Evolutionary conservation across 2,329 filamentous ascomycete genomes (phyloP), one percentile per base, ranked within the genome.

Genomic region (Cercospora canescens): DNA sequence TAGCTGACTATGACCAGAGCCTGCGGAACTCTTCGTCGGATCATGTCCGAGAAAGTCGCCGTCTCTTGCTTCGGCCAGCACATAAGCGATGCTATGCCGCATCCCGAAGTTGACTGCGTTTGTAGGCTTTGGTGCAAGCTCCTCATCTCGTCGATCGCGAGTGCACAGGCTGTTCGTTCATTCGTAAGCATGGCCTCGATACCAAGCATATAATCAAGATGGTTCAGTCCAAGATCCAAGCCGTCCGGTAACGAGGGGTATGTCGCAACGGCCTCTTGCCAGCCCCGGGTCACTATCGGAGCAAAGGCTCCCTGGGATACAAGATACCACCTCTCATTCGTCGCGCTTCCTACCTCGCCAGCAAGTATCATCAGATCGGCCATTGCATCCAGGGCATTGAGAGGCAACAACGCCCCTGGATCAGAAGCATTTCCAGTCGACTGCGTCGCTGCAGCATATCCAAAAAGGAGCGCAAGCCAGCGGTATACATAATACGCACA

Each of bases 151-250:
- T 68, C 64, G 21, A 76, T 67, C 9, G 74, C 70, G 8, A 74
- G 45, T 0, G 68, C 69, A 63, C 73, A 74, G 4, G 66, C 67
- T 34, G 67, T 64, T 55, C 73, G 63, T 28, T 75, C 74, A 18
- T 74, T 72, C 9, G 70, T 68, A 2, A 74, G 50, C 72, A 76
- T 75, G 32, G 69, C 65, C 21, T 76, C 71, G 21, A 73, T 64
- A 3, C 70, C 73, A 54, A 76, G 69, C 73, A 76, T 74, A 67
- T 71, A 76, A 58, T 76, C 74, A 24, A 76, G 70, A 63, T 76
- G 74, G n/a, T 67, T 67, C 30, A 76, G 63, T 7, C 74, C 73
- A 45, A 73, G 72, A 56, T 74, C 73, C 66, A 75, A 71, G 30
- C 71, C 71, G 35, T 75, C 71, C 1, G 72, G 74, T 11, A 73